Base-by-base conservation (phyloP, 2,329 filamentous ascomycete species). In the Fusarium dimerum region DNA sequence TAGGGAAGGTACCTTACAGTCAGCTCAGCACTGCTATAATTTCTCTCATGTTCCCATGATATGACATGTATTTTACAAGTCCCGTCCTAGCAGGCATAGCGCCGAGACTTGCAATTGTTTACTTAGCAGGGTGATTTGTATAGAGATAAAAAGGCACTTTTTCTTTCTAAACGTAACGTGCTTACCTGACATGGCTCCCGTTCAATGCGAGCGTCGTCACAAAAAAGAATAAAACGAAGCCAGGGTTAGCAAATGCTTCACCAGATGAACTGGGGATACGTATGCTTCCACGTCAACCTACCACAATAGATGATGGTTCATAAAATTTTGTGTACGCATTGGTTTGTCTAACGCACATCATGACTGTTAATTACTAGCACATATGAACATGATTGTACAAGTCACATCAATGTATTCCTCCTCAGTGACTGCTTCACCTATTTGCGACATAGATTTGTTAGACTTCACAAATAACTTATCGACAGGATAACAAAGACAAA, bases 201-300 rank as follows among this genome's bases (percentile, higher is more conserved):
- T 39, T 39, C 42, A 42, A 32, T 32, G 32, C 40, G 26, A 48
- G 55, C 52, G 58, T 60, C 57, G 57, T 61, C 58, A 59, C 55
- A 39, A 34, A 51, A 15, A 26, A 49, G 47, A 40, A 20, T 38
- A 45, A 47, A 45, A 40, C 32, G 4, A n/a, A 17, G n/a, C 39
- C 39, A 40, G 36, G 15, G 18, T 45, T 7, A 15, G 9, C 40
- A 40, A 51, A 52, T 46, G 36, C 43, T 55, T 56, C 49, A 48
- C 44, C 38, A 60, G 47, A 44, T 54, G 55, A 52, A 52, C 43
- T 30, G 40, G 36, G 20, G 45, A 59, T 50, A 59, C 57, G 57
- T 60, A 50, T 40, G 51, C 57, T 40, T 38, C 44, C 42, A 51
- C 47, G 48, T 56, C 38, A 40, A 50, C 43, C 12, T 16, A 43